Evolutionary conservation across 768 basidiomycete species (phyloP).

Genomic region (Hysterangium stoloniferum): DNA sequence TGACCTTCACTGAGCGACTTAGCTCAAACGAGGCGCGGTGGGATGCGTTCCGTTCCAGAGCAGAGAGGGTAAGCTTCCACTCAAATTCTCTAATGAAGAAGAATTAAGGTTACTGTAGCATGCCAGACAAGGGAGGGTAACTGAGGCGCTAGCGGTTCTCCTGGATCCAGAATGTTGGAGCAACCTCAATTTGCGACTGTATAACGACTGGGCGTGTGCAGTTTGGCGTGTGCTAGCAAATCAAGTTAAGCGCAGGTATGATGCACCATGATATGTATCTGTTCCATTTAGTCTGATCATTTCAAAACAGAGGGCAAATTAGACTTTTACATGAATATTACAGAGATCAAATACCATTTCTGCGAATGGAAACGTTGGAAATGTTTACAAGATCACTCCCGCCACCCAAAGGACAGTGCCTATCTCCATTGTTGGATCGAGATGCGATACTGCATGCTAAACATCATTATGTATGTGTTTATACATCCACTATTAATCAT

Average conservation of each 20-base stretch:
- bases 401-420: background rate
- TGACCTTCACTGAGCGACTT: constrained; percentile 54
- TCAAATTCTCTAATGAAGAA: background rate
- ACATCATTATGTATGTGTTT: constrained; percentile 10
- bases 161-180: constrained; percentile 66
- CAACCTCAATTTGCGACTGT: constrained; percentile 55
- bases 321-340: constrained; percentile 61
- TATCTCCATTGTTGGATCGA: constrained; percentile 4
- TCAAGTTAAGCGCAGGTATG: constrained; percentile 61
- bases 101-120: constrained; percentile 31
- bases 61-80: constrained; percentile 46
- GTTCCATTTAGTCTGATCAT: background rate
- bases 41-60: constrained; percentile 53
- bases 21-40: constrained; percentile 56
- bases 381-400: constrained; percentile 3
- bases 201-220: constrained; percentile 63
- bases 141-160: constrained; percentile 51
- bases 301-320: constrained; percentile 47
- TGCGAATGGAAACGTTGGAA: constrained; percentile 6
- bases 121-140: constrained; percentile 63
- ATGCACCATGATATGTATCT: too few relatives aligned
- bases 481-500: background rate
- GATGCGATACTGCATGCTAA: constrained; percentile 11
- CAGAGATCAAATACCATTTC: constrained; percentile 5
- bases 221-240: constrained; percentile 73